Conservation (phyloP, 2,329 filamentous ascomycete genomes). For the Sordariomycetes sp. region DNA sequence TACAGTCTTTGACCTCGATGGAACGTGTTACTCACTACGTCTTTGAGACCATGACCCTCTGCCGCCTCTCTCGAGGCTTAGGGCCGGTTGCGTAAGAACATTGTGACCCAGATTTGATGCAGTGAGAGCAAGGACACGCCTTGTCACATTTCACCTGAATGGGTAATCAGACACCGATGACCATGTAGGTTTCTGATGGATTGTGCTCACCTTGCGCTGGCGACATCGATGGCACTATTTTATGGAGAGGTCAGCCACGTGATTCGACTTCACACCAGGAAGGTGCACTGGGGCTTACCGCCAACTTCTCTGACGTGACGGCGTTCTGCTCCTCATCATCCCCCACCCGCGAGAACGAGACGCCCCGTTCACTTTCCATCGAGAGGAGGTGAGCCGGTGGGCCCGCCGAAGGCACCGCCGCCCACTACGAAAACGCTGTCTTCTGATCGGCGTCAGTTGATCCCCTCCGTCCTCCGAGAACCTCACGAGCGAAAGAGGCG, state of each 20-base stretch:
- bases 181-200: neutral
- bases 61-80: conserved; percentile 7
- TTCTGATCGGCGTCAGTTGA: neutral
- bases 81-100: conserved; percentile 15
- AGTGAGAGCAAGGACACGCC: conserved; percentile 21
- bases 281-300: neutral
- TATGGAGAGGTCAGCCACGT: neutral
- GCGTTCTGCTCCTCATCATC: neutral
- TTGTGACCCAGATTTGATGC: conserved; percentile 19
- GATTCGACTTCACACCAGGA: neutral
- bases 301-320: neutral
- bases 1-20: conserved; percentile 4
- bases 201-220: conserved; percentile 1
- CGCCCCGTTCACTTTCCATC: neutral
- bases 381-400: no score
- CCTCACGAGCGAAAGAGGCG: neutral
- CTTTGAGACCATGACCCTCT: conserved; percentile 9
- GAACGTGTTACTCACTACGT: conserved; percentile 7
- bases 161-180: neutral
- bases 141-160: conserved; percentile 22
- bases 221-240: conserved; percentile 1
- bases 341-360: neutral
- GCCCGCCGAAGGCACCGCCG: no score
- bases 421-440: neutral
- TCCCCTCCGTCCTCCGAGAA: neutral